phyloP scores from a whole-genome alignment of 805 yeast species.

The Myxozyma melibiosi region DNA sequence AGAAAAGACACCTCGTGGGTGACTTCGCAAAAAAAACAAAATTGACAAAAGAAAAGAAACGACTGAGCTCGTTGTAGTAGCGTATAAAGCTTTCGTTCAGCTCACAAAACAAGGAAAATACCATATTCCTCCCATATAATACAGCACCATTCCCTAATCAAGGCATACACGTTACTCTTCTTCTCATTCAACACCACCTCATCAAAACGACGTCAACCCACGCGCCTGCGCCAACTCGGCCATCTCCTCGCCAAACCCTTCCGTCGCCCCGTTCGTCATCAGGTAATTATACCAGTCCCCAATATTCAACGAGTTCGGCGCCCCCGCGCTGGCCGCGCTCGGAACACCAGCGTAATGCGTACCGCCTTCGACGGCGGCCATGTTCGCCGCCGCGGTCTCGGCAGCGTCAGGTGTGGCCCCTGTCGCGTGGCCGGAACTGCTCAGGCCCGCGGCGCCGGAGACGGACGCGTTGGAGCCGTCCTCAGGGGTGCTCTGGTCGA shows the following conservation, averaged over 20 bases:
- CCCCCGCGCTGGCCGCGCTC: conserved; percentile 23
- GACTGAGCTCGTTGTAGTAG: too few species aligned
- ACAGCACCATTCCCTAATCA: too few species aligned
- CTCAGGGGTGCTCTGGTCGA: conserved; percentile 14
- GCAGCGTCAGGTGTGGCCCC: neutral
- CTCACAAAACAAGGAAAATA: too few species aligned
- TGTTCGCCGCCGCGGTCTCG: neutral
- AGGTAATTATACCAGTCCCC: conserved; percentile 47
- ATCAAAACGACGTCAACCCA: conserved; percentile 4
- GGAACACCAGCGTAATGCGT: conserved; percentile 6
- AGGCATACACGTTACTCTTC: too few species aligned
- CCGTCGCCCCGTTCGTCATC: conserved; percentile 29
- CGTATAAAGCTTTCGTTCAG: too few species aligned
- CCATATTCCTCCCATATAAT: too few species aligned
- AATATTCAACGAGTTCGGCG: conserved; percentile 42
- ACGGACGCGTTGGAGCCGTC: conserved; percentile 6
- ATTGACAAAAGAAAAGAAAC: too few species aligned
- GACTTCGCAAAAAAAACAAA: too few species aligned
- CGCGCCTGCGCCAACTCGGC: conserved; percentile 23
- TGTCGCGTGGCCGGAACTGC: neutral
- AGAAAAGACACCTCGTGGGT: too few species aligned
- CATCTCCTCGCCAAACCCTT: conserved; percentile 18
- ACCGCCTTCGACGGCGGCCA: neutral
- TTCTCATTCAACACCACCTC: neutral
- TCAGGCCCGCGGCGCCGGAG: neutral